phyloP scores from a whole-genome alignment of 441 rosid species.

The Jatropha multifida region DNA sequence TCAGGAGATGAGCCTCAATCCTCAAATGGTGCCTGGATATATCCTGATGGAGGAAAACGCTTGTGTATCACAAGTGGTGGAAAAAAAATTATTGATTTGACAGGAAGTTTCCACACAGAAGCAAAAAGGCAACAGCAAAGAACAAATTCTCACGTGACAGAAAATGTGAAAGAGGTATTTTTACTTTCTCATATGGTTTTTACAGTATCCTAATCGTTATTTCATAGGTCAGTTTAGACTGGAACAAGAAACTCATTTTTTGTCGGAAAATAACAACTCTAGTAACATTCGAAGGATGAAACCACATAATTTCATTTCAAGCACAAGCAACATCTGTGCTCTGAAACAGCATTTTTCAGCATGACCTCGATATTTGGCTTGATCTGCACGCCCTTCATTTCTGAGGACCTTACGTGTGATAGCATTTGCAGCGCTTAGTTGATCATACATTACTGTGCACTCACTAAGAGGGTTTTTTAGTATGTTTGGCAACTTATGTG shows the following conservation, averaged over 20 bases:
- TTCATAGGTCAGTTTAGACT: background rate
- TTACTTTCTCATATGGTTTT: background rate
- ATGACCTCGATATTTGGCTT: background rate
- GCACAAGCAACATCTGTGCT: too few relatives aligned
- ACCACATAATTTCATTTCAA: background rate
- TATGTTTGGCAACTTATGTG: background rate
- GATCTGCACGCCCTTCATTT: background rate
- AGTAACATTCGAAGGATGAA: background rate
- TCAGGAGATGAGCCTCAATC: constrained; percentile 33
- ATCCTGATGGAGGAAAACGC: constrained; percentile 51
- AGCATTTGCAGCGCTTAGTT: background rate
- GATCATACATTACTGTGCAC: too few relatives aligned
- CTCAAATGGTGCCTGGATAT: constrained; percentile 65
- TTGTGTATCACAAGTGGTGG: constrained; percentile 48
- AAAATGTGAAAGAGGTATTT: constrained; percentile 47
- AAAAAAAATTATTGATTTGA: constrained; percentile 39
- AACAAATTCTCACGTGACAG: constrained; percentile 21
- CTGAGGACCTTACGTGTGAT: background rate
- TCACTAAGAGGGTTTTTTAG: background rate
- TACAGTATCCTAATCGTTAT: background rate
- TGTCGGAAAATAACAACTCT: background rate
- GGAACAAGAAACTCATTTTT: background rate
- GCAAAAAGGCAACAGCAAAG: constrained; percentile 21
- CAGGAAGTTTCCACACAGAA: constrained; percentile 29
- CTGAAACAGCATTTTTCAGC: background rate